Evolutionary conservation across 2,329 filamentous ascomycete species (phyloP).

Genomic region (Berkeleyomyces rouxiae): DNA sequence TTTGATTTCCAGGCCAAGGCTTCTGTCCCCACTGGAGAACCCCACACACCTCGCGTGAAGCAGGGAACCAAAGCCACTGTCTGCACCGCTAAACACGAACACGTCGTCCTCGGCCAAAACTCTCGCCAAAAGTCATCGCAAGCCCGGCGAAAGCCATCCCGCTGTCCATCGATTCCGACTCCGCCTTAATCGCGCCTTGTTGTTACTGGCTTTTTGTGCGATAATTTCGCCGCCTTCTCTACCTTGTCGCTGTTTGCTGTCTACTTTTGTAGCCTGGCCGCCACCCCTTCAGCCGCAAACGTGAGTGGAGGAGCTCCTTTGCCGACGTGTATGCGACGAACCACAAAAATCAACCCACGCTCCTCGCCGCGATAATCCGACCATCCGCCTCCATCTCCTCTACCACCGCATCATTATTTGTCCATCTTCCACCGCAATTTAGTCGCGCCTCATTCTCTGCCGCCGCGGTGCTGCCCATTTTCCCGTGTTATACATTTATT

Average conservation of each 20-base stretch:
- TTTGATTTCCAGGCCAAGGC: not conserved
- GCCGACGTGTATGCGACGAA: constrained; percentile 8
- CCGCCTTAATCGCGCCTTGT: not conserved
- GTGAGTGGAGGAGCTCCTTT: not conserved
- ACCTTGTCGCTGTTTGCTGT: not conserved
- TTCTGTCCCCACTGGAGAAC: not conserved
- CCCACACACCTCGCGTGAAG: constrained; percentile 7
- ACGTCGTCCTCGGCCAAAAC: not conserved
- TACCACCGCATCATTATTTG: not conserved
- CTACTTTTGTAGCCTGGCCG: constrained; percentile 1
- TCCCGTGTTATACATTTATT: not conserved
- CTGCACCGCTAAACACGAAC: constrained; percentile 8
- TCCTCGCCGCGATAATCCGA: not conserved
- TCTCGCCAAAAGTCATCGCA: not conserved
- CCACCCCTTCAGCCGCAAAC: not conserved
- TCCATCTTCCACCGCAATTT: not conserved
- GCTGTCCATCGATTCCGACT: not conserved
- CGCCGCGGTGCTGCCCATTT: not conserved
- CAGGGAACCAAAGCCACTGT: not conserved
- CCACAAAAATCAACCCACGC: not conserved
- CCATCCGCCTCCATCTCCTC: not conserved
- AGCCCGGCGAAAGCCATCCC: not conserved
- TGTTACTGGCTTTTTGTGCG: not conserved
- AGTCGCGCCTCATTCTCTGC: not conserved
- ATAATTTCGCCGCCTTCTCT: not conserved